Evolutionary conservation across 768 basidiomycete species (phyloP).

Genomic region (Omphalotus guepiniiformis): DNA sequence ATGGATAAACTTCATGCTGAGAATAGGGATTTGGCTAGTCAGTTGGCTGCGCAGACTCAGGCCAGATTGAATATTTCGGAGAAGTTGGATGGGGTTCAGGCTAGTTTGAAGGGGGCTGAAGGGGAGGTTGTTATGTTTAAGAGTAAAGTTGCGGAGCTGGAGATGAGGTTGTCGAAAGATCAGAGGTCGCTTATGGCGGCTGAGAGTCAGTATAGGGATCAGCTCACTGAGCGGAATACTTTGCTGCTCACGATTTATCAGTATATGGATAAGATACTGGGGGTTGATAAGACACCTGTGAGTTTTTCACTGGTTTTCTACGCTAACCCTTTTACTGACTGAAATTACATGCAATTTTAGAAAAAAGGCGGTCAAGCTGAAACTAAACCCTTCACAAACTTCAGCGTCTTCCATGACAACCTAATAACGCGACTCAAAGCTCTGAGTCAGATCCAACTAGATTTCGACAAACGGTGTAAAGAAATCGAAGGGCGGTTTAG

Average conservation of each 20-base stretch:
- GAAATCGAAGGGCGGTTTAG: conserved; percentile 69
- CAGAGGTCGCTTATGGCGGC: conserved; percentile 65
- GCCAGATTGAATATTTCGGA: conserved; percentile 82
- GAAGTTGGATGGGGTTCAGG: conserved; percentile 75
- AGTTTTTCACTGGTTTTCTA: conserved; percentile 24
- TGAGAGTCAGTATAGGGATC: conserved; percentile 84
- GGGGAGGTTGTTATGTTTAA: conserved; percentile 58
- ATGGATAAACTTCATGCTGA: conserved; percentile 76
- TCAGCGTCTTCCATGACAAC: conserved; percentile 91
- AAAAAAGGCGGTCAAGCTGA: conserved; percentile 75
- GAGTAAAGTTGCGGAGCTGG: conserved; percentile 66
- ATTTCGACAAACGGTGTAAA: conserved; percentile 84
- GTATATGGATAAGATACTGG: conserved; percentile 91
- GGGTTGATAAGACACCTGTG: conserved; percentile 82
- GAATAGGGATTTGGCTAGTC: conserved; percentile 73
- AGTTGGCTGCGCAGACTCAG: conserved; percentile 83
- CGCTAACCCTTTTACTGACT: neutral
- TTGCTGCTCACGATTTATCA: conserved; percentile 90
- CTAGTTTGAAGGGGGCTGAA: conserved; percentile 61
- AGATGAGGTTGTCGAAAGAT: conserved; percentile 77
- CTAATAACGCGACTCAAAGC: conserved; percentile 83
- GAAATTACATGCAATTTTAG: conserved; percentile 35
- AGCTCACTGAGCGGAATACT: conserved; percentile 90
- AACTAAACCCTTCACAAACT: conserved; percentile 92
- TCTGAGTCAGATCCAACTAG: conserved; percentile 76